Percentiles rank a stretch among this genome's conserved stretches.
Conservation (phyloP, 192 early-diverging fungal genomes). For the Entrophospora sp. region DNA sequence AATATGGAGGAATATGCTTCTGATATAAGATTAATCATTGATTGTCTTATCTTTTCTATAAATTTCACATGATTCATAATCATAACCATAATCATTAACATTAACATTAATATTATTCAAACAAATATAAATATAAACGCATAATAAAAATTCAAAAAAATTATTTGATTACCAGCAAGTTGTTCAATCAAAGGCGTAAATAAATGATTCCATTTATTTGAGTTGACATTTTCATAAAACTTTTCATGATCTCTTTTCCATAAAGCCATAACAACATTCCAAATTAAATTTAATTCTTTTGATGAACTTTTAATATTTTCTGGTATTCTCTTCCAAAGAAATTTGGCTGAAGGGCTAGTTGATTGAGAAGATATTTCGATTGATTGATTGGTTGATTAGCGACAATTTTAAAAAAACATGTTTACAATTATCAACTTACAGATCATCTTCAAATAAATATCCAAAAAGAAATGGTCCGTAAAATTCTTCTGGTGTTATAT, state of each 20-base stretch:
- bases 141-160: no score
- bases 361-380: background rate
- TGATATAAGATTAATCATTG: slow-evolving; percentile 10
- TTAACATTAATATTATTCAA: no score
- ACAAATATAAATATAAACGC: no score
- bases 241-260: slow-evolving; percentile 18
- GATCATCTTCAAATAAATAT: slow-evolving; percentile 18
- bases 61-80: background rate
- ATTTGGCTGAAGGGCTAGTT: slow-evolving; percentile 17
- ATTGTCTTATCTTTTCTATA: slow-evolving; percentile 14
- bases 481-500: slow-evolving; percentile 16
- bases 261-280: slow-evolving; percentile 14
- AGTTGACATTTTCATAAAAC: slow-evolving; percentile 3
- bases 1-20: slow-evolving; percentile 22
- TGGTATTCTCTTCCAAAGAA: slow-evolving; percentile 22
- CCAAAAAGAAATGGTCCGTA: slow-evolving; percentile 11
- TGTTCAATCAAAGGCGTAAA: slow-evolving; percentile 14
- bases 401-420: background rate
- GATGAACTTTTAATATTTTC: background rate
- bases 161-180: slow-evolving; percentile 13
- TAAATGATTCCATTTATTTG: slow-evolving; percentile 7
- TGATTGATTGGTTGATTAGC: no score
- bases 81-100: no score
- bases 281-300: slow-evolving; percentile 9
- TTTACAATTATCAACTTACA: slow-evolving; percentile 3